Percentiles rank a stretch among this genome's conserved stretches.
Evolutionary conservation across 116 monocot genomes (phyloP).

Genomic region (Zostera marina): DNA sequence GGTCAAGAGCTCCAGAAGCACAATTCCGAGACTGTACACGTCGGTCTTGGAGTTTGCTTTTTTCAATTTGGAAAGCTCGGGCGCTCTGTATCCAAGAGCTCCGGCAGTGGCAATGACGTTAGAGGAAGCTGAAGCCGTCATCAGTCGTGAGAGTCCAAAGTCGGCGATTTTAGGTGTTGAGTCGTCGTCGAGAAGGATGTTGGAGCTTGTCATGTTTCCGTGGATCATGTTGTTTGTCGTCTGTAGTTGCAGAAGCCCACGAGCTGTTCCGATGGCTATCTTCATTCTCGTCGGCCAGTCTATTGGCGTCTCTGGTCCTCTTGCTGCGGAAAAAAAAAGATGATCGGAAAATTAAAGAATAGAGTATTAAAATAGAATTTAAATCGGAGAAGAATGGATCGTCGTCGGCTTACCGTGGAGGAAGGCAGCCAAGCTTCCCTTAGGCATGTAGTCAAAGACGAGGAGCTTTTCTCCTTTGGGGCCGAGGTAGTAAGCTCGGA

Average conservation of each 20-base stretch:
- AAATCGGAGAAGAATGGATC: neutral
- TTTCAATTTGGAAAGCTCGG: conserved; percentile 85
- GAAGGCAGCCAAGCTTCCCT: conserved; percentile 66
- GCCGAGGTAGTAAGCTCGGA: conserved; percentile 76
- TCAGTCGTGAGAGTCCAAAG: conserved; percentile 70
- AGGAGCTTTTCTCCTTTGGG: conserved; percentile 94
- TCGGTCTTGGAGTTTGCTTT: conserved; percentile 75
- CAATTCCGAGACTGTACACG: conserved; percentile 68
- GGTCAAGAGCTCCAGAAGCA: conserved; percentile 78
- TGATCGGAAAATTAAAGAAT: neutral
- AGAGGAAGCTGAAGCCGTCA: conserved; percentile 58
- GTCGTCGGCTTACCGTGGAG: conserved; percentile 36
- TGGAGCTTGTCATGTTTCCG: conserved; percentile 64
- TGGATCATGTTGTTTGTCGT: conserved; percentile 45
- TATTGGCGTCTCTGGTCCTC: conserved; percentile 55
- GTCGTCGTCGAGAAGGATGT: conserved; percentile 53
- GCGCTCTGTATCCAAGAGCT: conserved; percentile 80
- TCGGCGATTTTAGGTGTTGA: conserved; percentile 39
- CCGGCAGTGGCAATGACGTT: conserved; percentile 53
- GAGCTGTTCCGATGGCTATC: conserved; percentile 38
- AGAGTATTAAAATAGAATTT: neutral
- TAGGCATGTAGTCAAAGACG: conserved; percentile 82
- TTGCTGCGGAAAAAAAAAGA: conserved; percentile 22
- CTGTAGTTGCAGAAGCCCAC: conserved; percentile 66
- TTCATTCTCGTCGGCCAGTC: conserved; percentile 76